Base-by-base conservation (phyloP, 2,329 filamentous ascomycete species). In the Berkeleyomyces rouxiae region DNA sequence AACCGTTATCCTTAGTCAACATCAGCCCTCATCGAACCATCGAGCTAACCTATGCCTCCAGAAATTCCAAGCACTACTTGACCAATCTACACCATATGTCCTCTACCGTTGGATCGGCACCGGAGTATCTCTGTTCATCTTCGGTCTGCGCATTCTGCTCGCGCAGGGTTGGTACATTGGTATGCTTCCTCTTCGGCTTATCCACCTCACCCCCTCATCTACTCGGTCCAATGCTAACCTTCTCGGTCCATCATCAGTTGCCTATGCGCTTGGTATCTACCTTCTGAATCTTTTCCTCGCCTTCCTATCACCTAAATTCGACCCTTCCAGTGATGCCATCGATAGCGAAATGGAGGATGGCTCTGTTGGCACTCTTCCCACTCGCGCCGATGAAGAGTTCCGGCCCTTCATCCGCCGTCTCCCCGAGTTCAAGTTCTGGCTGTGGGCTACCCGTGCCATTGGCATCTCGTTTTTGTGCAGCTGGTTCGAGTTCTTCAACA, bases 361-460 rank as follows among this genome's bases (percentile, higher is more conserved):
- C 66, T 82, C 89, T 13, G 83, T 84, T 37, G 86, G 86, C 61
- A 83, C 83, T 36, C 83, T 99, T 51, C 93, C 93, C 33, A 97
- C 90, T 64, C 96, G 96, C 78, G 85, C 90, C 69, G 92, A 97
- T 71, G 91, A 99, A 71, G 93, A 99, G 77, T 99, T 99, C 79
- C 85, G 90, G 67, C 93, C 93, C 3, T 99, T 99, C 72, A 96
- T 99, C 72, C 84, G 93, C 71, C 83, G 93, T 65, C 83, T 99
- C 33, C 93, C 93, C 63, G 93, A 99, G 76, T 99, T 99, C 82
- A 99, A 99, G 82, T 99, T 99, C 80, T 99, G 93, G 93, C 90
- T 96, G 77, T 87, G 88, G 70, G 90, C 92, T 61, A 97, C 92
- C 63, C 84, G 90, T 71, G 92, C 92, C 62, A 82, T 97, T 69